Evolutionary conservation across 768 basidiomycete genomes (phyloP), one percentile per base, ranked within the genome.

Genomic region (Erythrobasidium yunnanense): DNA sequence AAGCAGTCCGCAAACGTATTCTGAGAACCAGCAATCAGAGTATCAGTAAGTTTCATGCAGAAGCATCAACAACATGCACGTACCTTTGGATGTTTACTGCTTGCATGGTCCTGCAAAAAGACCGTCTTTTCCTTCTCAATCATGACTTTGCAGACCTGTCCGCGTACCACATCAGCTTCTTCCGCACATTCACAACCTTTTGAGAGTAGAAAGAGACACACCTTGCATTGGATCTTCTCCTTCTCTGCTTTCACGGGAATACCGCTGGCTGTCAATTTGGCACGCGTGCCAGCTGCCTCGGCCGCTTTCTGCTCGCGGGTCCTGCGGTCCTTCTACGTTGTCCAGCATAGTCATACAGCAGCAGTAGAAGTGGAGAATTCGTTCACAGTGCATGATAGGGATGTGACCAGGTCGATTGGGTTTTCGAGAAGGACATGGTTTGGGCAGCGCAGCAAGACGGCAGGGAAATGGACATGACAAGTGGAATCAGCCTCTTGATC

Each of bases 91-190:
- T 56, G 55, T 34, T 56, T 56, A 4, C 30, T 7, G 15, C 38
- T 34, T 17, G 55, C 55, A 56, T 56, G 55, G 30, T 56, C 29
- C 55, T 56, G 32, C 6, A 56, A 34, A 34, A 56, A 56, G 22
- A 60, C 57, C 18, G 34, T 47, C 42, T 60, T 60, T 45, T 60
- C 57, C 57, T 60, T 60, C 38, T 60, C 57, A 27, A 60, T 60
- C 42, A 45, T 45, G 13, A 60, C 30, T 18, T 35, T 47, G 57
- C 57, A 60, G 42, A 60, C 30, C 57, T 47, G 57, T 7, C n/a
- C 11, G 25, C 17, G 50, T 23, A 52, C 25, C 50, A 18, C 15
- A 23, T 52, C 50, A 52, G 50, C 18, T 27, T 38, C 34, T 23
- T n/a, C n/a, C 17, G 34, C 6, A 15, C 55, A n/a, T 34, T 33